phyloP scores from a whole-genome alignment of 1,139 yeast genomes.

The Yamadazyma siamensis region DNA sequence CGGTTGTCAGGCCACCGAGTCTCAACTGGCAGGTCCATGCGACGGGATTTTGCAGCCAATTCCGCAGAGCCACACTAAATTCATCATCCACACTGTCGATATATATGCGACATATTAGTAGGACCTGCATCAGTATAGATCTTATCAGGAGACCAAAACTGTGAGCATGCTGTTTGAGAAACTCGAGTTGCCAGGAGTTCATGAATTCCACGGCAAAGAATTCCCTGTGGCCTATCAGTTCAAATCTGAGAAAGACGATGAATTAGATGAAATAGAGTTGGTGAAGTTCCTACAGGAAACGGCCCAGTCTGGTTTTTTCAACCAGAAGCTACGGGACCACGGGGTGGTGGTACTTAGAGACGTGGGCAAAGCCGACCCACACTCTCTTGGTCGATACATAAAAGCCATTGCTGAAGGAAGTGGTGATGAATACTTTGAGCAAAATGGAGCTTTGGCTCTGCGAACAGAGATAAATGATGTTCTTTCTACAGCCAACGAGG shows the following conservation, averaged over 20 bases:
- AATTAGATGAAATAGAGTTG: conserved; percentile 2
- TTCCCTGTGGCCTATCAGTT: conserved; percentile 8
- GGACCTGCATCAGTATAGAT: not conserved
- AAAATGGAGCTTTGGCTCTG: conserved; percentile 22
- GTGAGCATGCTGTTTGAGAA: not conserved
- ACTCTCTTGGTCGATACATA: conserved; percentile 15
- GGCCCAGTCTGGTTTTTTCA: conserved; percentile 17
- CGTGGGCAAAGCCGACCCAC: conserved; percentile 18
- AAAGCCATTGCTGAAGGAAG: conserved; percentile 16
- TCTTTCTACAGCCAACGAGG: conserved; percentile 26
- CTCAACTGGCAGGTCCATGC: no score
- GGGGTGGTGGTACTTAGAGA: conserved; percentile 22
- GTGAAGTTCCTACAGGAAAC: conserved; percentile 9
- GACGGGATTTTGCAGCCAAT: no score
- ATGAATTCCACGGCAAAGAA: conserved; percentile 5
- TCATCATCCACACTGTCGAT: no score
- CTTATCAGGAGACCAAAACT: not conserved
- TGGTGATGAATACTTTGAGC: conserved; percentile 18
- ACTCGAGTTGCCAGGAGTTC: conserved; percentile 2
- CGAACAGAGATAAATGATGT: conserved; percentile 19
- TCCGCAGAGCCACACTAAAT: no score
- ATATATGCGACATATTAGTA: conserved; percentile 4
- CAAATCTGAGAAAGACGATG: conserved; percentile 1
- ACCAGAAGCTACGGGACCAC: conserved; percentile 15
- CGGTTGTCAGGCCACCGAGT: no score